Percentiles rank a stretch among this genome's conserved stretches.
These are phyloP conservation scores for Plasmodium inui DNA, from an alignment of 169 alveolate species.

Conservation along the genomic window DNA sequence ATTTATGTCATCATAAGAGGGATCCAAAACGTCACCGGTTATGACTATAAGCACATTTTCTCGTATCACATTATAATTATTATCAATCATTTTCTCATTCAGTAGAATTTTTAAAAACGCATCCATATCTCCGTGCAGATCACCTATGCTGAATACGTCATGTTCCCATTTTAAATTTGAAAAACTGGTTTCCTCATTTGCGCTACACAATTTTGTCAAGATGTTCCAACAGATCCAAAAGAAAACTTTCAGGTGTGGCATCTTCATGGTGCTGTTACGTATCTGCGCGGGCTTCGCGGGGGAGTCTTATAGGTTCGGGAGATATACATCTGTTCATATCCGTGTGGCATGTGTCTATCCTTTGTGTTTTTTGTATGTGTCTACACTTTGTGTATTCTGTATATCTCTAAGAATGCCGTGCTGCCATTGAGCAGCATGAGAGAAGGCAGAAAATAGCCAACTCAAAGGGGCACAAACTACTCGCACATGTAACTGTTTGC, in stretches of 20 bases:
- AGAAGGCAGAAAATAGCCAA: neutral
- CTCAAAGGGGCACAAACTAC: neutral
- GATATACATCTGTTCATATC: neutral
- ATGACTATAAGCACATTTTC: slow-evolving; percentile 36
- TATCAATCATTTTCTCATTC: slow-evolving; percentile 53
- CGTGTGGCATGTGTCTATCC: neutral
- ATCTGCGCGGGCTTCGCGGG: neutral
- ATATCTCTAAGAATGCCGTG: neutral
- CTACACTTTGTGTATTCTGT: neutral
- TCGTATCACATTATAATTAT: slow-evolving; percentile 12
- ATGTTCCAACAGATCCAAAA: neutral
- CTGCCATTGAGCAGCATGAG: neutral
- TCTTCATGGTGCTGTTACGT: slow-evolving; percentile 1
- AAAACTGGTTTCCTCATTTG: slow-evolving; percentile 13
- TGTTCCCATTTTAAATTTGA: slow-evolving; percentile 49
- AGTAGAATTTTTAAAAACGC: slow-evolving; percentile 51
- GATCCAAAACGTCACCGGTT: slow-evolving; percentile 73
- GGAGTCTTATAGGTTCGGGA: neutral
- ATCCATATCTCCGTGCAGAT: slow-evolving; percentile 67
- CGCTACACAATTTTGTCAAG: slow-evolving; percentile 19
- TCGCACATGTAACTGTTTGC: neutral
- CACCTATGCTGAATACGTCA: slow-evolving; percentile 53
- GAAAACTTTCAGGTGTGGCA: neutral
- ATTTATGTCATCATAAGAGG: slow-evolving; percentile 59
- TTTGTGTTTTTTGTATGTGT: no score